These are phyloP conservation scores for Luzula sylvatica DNA, from an alignment of 176 grass and related monocot genomes.

Conservation along the genomic window DNA sequence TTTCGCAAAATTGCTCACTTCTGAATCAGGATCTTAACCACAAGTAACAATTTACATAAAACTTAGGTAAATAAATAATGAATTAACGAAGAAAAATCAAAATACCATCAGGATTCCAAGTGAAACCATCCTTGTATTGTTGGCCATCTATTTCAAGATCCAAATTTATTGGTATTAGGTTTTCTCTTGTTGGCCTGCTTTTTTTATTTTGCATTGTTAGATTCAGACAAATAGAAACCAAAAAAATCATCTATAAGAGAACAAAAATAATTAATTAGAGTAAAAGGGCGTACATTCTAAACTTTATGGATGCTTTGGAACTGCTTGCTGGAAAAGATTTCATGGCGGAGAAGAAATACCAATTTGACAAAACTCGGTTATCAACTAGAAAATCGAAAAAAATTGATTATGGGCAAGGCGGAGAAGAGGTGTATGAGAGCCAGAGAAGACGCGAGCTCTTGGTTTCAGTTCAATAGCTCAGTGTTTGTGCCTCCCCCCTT, in stretches of 20 bases:
- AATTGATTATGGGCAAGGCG: too few species aligned
- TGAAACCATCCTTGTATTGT: constrained; percentile 83
- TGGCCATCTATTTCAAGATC: constrained; percentile 74
- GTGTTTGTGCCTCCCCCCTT: too few species aligned
- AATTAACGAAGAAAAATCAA: background rate
- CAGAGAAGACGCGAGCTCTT: too few species aligned
- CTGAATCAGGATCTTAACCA: constrained; percentile 69
- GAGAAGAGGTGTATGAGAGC: too few species aligned
- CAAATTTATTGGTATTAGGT: constrained; percentile 72
- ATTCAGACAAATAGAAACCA: background rate
- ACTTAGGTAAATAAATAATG: background rate
- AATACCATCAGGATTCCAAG: constrained; percentile 82
- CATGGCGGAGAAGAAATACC: too few species aligned
- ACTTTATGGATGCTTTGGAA: too few species aligned
- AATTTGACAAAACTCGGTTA: too few species aligned
- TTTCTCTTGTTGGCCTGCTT: constrained; percentile 75
- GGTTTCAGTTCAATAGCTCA: too few species aligned
- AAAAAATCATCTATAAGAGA: background rate
- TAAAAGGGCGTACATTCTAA: constrained; percentile 45
- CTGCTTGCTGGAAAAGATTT: too few species aligned
- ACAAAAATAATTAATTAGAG: background rate
- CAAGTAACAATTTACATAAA: background rate
- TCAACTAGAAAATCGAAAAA: too few species aligned
- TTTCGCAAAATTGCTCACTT: constrained; percentile 71
- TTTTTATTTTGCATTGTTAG: background rate